Base-by-base conservation (phyloP, 768 basidiomycete genomes). In the Lenzites betulinus region DNA sequence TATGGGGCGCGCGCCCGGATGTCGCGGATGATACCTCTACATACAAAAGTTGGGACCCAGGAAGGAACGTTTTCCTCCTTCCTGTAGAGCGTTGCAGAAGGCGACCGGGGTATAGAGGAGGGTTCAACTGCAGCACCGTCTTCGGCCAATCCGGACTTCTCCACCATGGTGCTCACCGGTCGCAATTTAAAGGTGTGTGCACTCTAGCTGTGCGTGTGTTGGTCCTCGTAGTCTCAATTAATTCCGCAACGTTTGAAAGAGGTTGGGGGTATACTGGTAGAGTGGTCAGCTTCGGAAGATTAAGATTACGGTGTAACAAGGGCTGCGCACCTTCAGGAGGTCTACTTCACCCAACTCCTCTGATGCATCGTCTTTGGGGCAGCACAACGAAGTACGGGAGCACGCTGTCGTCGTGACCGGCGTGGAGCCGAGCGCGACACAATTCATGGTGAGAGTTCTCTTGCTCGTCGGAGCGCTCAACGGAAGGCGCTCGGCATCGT, bases 1-100 rank as follows among this genome's bases (percentile, higher is more conserved):
- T 84, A 95, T 1, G 93, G 93, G 1, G 78, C 75, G 42, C 95
- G 81, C 1, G 88, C 79, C 47, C 75, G 78, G 15, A 96, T 77
- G 73, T 97, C 95, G 38, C 77, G 75, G 18, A 79, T 59, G 66
- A 95, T 91, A 7, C 94, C 94, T 4, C 77, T 68, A 1, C 84
- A 85, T 18, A 69, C 49, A 28, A 46, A 58, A 12, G 55, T 62
- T 1, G 62, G 54, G 15, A 51, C 15, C 61, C 58, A 58, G 3
- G 46, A 16, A 1, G 50, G 51, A 2, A 41, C 23, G 16, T 49
- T 41, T 15, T 28, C 18, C 22, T 43, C 47, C 13, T n/a, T 39
- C 4, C 43, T 54, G 22, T 50, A 51, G 1, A 64, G 51, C 12
- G 63, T 64, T 22, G 54, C 59, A 2, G 63, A 64, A 23, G 59